Conservation (phyloP, 306 rosid genomes). For the Delonix regia region DNA sequence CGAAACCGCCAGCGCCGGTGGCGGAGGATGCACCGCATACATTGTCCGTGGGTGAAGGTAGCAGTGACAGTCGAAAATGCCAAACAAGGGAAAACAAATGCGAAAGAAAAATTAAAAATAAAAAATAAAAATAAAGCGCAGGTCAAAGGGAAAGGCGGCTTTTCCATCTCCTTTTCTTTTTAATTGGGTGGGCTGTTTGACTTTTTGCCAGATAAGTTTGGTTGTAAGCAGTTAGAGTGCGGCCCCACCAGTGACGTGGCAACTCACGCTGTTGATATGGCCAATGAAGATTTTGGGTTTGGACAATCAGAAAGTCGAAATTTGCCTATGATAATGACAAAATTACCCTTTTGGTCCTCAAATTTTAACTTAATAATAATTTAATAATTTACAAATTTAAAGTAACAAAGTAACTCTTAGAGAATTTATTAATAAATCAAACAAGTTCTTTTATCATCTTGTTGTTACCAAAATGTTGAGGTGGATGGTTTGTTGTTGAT, state of each 20-base stretch:
- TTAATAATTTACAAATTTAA: too few species aligned
- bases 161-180: not conserved
- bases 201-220: not conserved
- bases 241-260: constrained; percentile 9
- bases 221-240: not conserved
- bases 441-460: too few species aligned
- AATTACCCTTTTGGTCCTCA: too few species aligned
- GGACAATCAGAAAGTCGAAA: too few species aligned
- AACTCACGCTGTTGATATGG: not conserved
- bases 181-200: not conserved
- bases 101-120: not conserved
- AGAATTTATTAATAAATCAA: too few species aligned
- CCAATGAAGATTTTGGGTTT: not conserved
- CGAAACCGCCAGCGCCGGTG: constrained; percentile 25
- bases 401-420: too few species aligned
- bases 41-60: not conserved
- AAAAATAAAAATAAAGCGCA: not conserved
- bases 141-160: constrained; percentile 4
- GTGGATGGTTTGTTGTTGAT: too few species aligned
- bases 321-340: too few species aligned
- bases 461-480: too few species aligned
- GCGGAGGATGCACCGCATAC: constrained; percentile 39
- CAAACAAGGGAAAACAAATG: not conserved
- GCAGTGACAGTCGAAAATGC: not conserved
- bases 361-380: too few species aligned